Base-by-base conservation (phyloP, 1,284 basidiomycete species). In the Ustilago sp. region DNA sequence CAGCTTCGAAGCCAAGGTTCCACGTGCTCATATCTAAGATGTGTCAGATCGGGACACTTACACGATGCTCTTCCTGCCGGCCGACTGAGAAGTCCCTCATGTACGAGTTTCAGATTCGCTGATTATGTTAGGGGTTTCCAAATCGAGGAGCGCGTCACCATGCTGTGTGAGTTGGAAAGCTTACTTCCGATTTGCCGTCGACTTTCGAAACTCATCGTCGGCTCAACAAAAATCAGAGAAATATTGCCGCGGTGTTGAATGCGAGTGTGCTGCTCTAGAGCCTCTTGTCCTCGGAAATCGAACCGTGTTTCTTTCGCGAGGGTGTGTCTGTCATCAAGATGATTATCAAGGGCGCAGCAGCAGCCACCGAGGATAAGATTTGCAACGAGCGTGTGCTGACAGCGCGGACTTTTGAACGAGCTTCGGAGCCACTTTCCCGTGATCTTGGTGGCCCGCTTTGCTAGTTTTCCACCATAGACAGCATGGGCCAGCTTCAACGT, bases 161-260 rank as follows among this genome's bases (percentile, higher is more conserved):
- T 41, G 39, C 9, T 34, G 51, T 28, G 34, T 53, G 1, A 9
- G 51, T 53, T 53, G 15, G 35, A 31, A 31, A 32, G 62, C 62
- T 63, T 63, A 63, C 62, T 36, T 63, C 54, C 62, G 62, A 34
- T 63, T 19, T 32, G 62, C 62, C 62, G 45, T 57, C 47, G 53
- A 50, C 36, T 51, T 63, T 63, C 62, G 48, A 17, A 63, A 31
- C 39, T 55, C 12, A 34, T 34, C 36, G 19, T 32, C 36, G 36
- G 28, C 17, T 43, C 38, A n/a, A 35, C 31, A 52, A 48, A 31
- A 28, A 34, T 34, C 23, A 31, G 28, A 32, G 38, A 28, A 50
- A 45, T 45, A 45, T 19, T 45, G 43, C 43, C 43, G 43, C 43
- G 43, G n/a, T 45, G n/a, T 45, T 15, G 43, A 45, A n/a, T 19